These are phyloP conservation scores for Geotrichum candidum DNA, from an alignment of 1,139 yeast species.

Conservation along the genomic window DNA sequence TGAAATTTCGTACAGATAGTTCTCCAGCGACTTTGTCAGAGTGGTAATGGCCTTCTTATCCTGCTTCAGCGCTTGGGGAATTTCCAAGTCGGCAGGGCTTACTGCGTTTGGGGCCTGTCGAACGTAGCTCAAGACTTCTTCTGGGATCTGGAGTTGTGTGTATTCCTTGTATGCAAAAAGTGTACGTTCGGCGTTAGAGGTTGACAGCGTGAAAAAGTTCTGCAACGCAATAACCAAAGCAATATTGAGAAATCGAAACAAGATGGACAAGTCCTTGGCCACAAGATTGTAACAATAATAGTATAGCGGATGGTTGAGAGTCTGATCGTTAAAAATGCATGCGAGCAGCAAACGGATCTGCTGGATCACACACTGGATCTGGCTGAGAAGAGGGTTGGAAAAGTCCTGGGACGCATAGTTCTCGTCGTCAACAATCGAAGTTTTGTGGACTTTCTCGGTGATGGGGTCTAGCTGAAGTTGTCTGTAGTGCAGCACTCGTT, in stretches of 20 bases:
- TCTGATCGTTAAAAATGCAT: constrained; percentile 23
- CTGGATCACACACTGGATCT: constrained; percentile 23
- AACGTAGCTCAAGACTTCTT: constrained; percentile 23
- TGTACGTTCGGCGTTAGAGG: constrained; percentile 27
- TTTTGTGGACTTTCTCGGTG: constrained; percentile 22
- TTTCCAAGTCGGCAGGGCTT: constrained; percentile 19
- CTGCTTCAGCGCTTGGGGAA: constrained; percentile 24
- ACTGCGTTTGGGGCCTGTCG: constrained; percentile 22
- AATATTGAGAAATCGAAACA: constrained; percentile 24
- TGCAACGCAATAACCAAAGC: constrained; percentile 25
- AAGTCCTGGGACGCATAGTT: constrained; percentile 14
- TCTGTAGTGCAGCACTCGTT: constrained; percentile 22
- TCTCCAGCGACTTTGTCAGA: constrained; percentile 25
- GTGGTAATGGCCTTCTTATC: constrained; percentile 19
- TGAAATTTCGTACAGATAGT: constrained; percentile 20
- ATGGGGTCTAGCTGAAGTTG: constrained; percentile 23
- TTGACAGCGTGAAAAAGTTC: constrained; percentile 24
- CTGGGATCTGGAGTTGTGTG: constrained; percentile 26
- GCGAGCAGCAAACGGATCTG: constrained; percentile 26
- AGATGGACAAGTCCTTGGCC: constrained; percentile 26
- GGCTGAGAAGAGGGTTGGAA: constrained; percentile 19
- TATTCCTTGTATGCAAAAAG: constrained; percentile 27
- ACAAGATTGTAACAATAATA: constrained; percentile 23
- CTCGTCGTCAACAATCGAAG: constrained; percentile 21
- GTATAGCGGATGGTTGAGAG: constrained; percentile 22